Base-by-base conservation (phyloP, 495 filamentous ascomycete genomes). In the Lasiosphaeria miniovina region DNA sequence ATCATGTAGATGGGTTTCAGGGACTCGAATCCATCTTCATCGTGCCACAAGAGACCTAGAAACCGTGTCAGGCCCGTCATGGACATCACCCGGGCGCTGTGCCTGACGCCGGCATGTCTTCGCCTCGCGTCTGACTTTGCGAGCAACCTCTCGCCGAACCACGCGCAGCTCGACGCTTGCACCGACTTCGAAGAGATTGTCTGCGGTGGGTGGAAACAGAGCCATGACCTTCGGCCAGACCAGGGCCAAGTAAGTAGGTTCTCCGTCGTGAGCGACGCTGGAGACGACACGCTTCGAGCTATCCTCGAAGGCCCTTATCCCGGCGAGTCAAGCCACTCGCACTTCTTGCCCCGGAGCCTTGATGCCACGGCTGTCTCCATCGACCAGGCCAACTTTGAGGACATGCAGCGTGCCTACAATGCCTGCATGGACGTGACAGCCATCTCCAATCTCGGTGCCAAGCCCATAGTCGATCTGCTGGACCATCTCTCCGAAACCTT, bases 61-160 rank as follows among this genome's bases (percentile, higher is more conserved):
- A 2, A 24, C 24, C 24, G 24, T 24, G 24, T 24, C 24, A 24
- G 24, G 24, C 24, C 24, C 24, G 14, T 34, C 15, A 45, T 41
- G 48, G 50, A 49, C 15, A 9, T 52, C 17, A 60, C 61, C 46
- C 8, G 17, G 46, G 56, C 33, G 62, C 24, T 78, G 1, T 89
- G 86, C 68, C 66, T 81, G 32, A 84, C 84, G 9, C 81, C 84
- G 32, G 80, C 82, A 63, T 91, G 88, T 68, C 75, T 90, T 11
- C 83, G 88, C 57, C 86, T 86, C 31, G 79, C 88, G 6, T 86
- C 87, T 17, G 81, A 84, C 55, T 82, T 90, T 36, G 78, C 90
- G 7, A 81, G 69, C 59, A 88, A 85, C 61, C 73, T 90, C 35
- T 82, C 86, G 15, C 83, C 88, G n/a, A 77, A 86, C 43, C 83